Evolutionary conservation across 345 rosid genomes (phyloP), one percentile per base, ranked within the genome.

Genomic region (Brassica rapa): DNA sequence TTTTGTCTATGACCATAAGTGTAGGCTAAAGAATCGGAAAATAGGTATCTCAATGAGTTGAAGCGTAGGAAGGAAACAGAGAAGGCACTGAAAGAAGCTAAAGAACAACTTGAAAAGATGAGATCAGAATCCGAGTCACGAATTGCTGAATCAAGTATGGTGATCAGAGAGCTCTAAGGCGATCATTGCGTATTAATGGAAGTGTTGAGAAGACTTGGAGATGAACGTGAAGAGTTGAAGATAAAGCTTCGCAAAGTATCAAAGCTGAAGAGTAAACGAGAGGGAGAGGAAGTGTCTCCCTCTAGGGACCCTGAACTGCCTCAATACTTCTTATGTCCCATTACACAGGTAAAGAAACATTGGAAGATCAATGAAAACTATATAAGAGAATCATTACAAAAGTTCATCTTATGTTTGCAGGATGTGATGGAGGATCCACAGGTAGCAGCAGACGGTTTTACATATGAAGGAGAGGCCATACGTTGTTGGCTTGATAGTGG

Each of bases 361-460:
- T 70, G 5, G 0, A 32, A 68, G 25, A 76, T 77, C 6, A 62
- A 24, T 23, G 55, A 69, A 9, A 35, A 5, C 27, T 16, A 25
- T 25, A 75, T 24, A 3, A 75, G 43, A 25, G 29, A 25, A 25
- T 25, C 29, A 25, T 25, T 25, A 25, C 29, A 25, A 25, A 25
- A 25, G 1, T 25, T 25, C 29, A 25, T 23, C 8, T 35, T 35
- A 35, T 71, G 6, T 35, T 70, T 83, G 77, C 80, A 92, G 96
- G 93, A 85, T 64, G 79, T 89, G n/a, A 93, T 93, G 97, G 86
- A 43, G 80, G 94, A 90, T 55, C 97, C 96, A 4, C 85, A 83
- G 7, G 83, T 90, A 71, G 91, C 96, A 32, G 93, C 94, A 0
- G 98, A 90, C 39, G 96, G 96, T 1, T 85, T 55, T 66, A 88